Evolutionary conservation across 805 yeast genomes (phyloP).

Genomic region (Candida nonsorbophila): DNA sequence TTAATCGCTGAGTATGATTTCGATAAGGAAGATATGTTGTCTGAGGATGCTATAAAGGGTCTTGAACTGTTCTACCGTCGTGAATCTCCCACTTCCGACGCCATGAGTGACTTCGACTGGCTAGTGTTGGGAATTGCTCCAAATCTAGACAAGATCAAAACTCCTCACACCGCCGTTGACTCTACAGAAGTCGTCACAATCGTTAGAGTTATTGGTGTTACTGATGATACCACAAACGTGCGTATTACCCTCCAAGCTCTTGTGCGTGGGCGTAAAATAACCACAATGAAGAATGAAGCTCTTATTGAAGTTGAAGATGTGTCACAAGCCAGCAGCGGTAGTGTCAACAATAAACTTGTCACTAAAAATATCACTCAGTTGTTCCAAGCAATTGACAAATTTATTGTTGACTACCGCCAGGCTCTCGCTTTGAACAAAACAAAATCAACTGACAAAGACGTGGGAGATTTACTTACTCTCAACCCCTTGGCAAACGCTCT

Average conservation of each 20-base stretch:
- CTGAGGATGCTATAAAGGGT: conserved; percentile 27
- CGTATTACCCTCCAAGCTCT: conserved; percentile 47
- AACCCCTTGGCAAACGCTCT: conserved; percentile 59
- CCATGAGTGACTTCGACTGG: conserved; percentile 26
- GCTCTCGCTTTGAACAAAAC: conserved; percentile 21
- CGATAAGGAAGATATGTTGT: conserved; percentile 16
- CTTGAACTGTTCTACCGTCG: conserved; percentile 16
- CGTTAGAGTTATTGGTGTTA: conserved; percentile 43
- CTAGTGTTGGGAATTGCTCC: conserved; percentile 31
- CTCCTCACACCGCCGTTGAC: conserved; percentile 10
- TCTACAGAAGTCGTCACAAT: conserved; percentile 30
- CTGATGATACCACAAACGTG: conserved; percentile 38
- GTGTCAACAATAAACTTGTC: conserved; percentile 9
- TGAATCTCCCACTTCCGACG: conserved; percentile 7
- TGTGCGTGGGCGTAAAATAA: conserved; percentile 30
- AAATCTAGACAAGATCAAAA: conserved; percentile 24
- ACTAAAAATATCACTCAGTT: conserved; percentile 12
- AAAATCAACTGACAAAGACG: conserved; percentile 7
- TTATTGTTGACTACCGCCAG: conserved; percentile 31
- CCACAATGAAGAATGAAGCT: conserved; percentile 16
- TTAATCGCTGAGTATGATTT: conserved; percentile 33
- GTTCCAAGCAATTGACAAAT: conserved; percentile 34
- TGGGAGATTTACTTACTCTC: conserved; percentile 37
- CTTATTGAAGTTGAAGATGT: conserved; percentile 22
- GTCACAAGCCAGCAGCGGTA: no score